Percentiles rank a stretch among this genome's conserved stretches.
Conservation (phyloP, 1,284 basidiomycete genomes). For the Pascua sp. region DNA sequence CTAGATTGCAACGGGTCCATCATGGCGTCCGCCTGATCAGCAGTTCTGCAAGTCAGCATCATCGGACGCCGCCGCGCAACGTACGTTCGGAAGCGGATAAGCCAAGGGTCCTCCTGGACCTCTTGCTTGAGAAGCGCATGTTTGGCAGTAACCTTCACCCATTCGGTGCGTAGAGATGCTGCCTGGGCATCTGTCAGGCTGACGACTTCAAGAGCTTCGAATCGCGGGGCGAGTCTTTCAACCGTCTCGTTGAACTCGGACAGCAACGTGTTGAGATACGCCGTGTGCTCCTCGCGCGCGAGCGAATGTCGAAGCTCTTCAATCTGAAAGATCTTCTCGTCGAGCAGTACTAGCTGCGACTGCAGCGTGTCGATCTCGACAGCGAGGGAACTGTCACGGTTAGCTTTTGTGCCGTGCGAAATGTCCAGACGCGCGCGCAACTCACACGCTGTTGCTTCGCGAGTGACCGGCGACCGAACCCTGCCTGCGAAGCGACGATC, state of each 20-base stretch:
- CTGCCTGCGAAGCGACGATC: conserved; percentile 12
- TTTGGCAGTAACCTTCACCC: conserved; percentile 74
- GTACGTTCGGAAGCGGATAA: conserved; percentile 81
- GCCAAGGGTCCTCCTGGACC: conserved; percentile 91
- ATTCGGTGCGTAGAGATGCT: conserved; percentile 54
- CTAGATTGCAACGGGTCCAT: conserved; percentile 87
- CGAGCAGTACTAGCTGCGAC: conserved; percentile 22
- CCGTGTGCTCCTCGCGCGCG: conserved; percentile 52
- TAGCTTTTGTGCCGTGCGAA: background rate
- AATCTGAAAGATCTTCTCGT: conserved; percentile 35
- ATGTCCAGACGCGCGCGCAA: conserved; percentile 5
- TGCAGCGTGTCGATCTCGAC: conserved; percentile 20
- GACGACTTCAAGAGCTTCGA: background rate
- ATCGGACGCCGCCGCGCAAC: conserved; percentile 49
- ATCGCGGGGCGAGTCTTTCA: conserved; percentile 7
- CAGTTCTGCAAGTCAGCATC: conserved; percentile 35
- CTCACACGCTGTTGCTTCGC: conserved; percentile 3
- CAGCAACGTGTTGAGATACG: conserved; percentile 19
- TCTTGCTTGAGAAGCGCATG: conserved; percentile 79
- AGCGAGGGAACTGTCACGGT: conserved; percentile 7
- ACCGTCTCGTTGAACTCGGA: conserved; percentile 20
- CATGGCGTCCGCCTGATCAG: conserved; percentile 89
- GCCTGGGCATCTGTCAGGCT: background rate
- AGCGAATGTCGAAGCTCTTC: conserved; percentile 42
- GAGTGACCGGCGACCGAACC: no score